Evolutionary conservation across 2,329 filamentous ascomycete species (phyloP).

Genomic region (Pseudopithomyces maydicus): DNA sequence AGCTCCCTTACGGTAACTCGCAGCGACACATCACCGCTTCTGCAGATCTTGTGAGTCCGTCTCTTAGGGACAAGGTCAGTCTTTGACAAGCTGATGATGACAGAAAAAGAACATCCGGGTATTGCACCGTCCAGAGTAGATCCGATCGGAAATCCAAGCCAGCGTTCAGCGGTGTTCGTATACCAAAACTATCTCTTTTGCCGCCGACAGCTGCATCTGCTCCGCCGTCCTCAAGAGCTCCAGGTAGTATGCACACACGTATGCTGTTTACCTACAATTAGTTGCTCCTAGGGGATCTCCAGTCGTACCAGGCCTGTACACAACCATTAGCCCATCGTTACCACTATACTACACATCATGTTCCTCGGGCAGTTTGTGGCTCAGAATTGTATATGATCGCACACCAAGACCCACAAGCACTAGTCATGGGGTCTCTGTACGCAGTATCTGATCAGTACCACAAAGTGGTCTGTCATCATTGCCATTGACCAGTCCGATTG

Average conservation of each 20-base stretch:
- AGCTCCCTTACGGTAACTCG: no score
- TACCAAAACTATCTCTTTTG: neutral
- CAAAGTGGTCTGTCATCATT: neutral
- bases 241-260: neutral
- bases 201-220: neutral
- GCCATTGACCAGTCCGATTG: neutral
- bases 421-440: neutral
- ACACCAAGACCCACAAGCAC: neutral
- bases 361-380: neutral
- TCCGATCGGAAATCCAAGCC: neutral
- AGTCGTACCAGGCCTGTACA: no score
- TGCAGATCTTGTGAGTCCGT: no score
- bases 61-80: no score
- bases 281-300: no score
- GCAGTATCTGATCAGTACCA: conserved; percentile 3
- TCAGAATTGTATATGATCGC: neutral
- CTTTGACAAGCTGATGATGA: no score
- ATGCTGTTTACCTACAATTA: no score
- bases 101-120: no score
- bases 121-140: no score
- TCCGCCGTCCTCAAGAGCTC: neutral
- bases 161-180: neutral
- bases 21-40: no score
- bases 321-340: neutral
- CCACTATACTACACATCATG: neutral